Conservation (phyloP, 1,139 yeast genomes). For the Oligophagozyma castellii region DNA sequence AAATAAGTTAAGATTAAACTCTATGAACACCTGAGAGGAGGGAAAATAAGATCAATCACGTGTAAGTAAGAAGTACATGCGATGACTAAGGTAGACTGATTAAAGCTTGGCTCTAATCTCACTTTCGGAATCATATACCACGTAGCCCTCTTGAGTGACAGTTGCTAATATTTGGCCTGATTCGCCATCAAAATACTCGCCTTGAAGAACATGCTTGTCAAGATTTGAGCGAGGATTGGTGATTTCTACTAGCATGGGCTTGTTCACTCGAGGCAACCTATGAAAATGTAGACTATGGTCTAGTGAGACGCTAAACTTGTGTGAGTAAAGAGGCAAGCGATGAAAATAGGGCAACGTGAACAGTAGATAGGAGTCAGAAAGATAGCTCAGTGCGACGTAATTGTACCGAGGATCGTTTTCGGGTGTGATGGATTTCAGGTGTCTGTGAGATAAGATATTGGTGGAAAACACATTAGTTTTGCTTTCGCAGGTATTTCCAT, state of each 20-base stretch:
- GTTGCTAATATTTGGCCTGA: slow-evolving; percentile 48
- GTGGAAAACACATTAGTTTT: slow-evolving; percentile 8
- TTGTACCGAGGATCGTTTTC: slow-evolving; percentile 27
- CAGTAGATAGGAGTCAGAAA: slow-evolving; percentile 48
- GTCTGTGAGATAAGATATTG: too few relatives aligned
- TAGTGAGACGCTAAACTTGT: slow-evolving; percentile 42
- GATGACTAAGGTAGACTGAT: not conserved
- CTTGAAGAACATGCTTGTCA: slow-evolving; percentile 44
- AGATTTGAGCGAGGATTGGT: slow-evolving; percentile 39
- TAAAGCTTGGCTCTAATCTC: slow-evolving; percentile 10
- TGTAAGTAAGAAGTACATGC: not conserved
- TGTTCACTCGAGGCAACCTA: slow-evolving; percentile 35
- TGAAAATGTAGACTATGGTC: slow-evolving; percentile 64
- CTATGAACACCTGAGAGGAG: too few relatives aligned
- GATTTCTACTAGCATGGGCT: slow-evolving; percentile 42
- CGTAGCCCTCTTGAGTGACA: slow-evolving; percentile 54
- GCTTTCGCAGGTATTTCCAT: slow-evolving; percentile 18
- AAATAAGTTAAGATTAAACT: too few relatives aligned
- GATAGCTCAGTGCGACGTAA: slow-evolving; percentile 47
- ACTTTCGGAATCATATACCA: slow-evolving; percentile 15
- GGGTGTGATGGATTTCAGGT: slow-evolving; percentile 7
- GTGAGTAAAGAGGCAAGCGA: slow-evolving; percentile 28
- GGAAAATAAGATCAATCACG: slow-evolving; percentile 1
- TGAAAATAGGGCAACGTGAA: slow-evolving; percentile 36
- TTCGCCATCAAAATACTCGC: slow-evolving; percentile 37